Evolutionary conservation across 1,139 yeast genomes (phyloP), one percentile per base, ranked within the genome.

Genomic region (Citeromyces siamensis): DNA sequence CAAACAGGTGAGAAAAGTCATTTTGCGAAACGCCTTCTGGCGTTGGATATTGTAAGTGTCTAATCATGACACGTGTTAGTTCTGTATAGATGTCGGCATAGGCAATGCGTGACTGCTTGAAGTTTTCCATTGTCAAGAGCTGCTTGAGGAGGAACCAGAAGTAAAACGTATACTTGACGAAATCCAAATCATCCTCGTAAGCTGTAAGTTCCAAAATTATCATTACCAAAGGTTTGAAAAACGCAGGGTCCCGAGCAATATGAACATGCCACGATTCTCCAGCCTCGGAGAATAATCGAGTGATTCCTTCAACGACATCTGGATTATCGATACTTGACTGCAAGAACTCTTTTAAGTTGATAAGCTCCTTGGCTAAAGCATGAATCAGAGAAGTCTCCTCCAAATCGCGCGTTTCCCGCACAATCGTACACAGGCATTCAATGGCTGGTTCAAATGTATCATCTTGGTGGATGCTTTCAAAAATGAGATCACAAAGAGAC

Each of bases 211-310:
- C 75, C 34, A 85, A 64, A 26, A 88, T 59, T 7, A 83, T 75
- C 42, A 74, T 76, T n/a, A 86, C 93, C 48, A 90, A 61, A 2
- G 83, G 80, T 44, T 72, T 68, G 59, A 85, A 90, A 40, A 69
- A 71, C 35, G 60, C 59, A 1, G 96, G 94, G 41, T 71, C 64
- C 48, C 75, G 76, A 6, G 94, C 90, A 40, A 88, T 74, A 26
- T 83, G 64, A 26, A 83, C 83, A 56, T 85, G 93, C 98, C 98
- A 93, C 2, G 94, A 71, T 56, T 88, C 97, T 42, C 95, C 95
- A 2, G 96, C 94, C 48, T 86, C 95, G 14, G 88, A 84, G 54
- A 82, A 84, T 35, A 93, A 57, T 49, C 90, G 67, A 0, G 94
- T 75, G 42, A 82, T 62, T 18, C 84, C 78, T 41, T 81, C 77